Base-by-base conservation (phyloP, 371 early-diverging fungal species). In the Haplosporangium sp. region DNA sequence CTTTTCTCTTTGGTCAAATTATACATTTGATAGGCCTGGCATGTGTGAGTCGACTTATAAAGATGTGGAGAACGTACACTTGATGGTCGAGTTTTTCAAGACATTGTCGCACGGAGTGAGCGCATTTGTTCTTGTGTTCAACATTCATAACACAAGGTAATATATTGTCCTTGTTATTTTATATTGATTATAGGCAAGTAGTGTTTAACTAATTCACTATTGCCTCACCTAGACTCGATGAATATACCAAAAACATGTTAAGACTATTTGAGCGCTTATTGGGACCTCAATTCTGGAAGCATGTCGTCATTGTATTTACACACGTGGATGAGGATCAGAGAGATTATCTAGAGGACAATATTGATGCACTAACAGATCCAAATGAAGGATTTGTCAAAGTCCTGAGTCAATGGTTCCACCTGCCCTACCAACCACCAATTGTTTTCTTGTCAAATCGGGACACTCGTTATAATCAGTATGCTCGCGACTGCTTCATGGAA, bases 201-300 rank as follows among this genome's bases (percentile, higher is more conserved):
- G 27, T 27, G 27, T 27, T 27, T 27, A 27, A 27, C 27, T 27
- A 27, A 27, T 27, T 27, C 27, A 27, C 27, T 27, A 27, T 27
- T 27, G 27, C 27, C 27, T 27, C 27, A 27, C 27, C 27, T 77
- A 87, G 89, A 68, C 70, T 90, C 65, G 90, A 90, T 69, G 89
- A 88, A 37, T 90, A 88, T 69, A 87, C 89, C 2, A 89, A 90
- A 76, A 88, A 87, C 57, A 90, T 90, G 89, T 63, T 90, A 39
- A 66, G 84, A 17, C 67, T 89, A 39, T 90, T 90, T 66, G 88
- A 89, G 58, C 84, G 86, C 57, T 64, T 90, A 39, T 76, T 90
- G 17, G 90, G 90, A 35, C 87, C 84, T 34, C 86, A 88, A 34
- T 90, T 90, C 61, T 90, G 89, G 90, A 86, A 88, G 50, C 88